These are phyloP conservation scores for Fusarium nisikadoi DNA, from an alignment of 2,329 filamentous ascomycete species.

Conservation along the genomic window DNA sequence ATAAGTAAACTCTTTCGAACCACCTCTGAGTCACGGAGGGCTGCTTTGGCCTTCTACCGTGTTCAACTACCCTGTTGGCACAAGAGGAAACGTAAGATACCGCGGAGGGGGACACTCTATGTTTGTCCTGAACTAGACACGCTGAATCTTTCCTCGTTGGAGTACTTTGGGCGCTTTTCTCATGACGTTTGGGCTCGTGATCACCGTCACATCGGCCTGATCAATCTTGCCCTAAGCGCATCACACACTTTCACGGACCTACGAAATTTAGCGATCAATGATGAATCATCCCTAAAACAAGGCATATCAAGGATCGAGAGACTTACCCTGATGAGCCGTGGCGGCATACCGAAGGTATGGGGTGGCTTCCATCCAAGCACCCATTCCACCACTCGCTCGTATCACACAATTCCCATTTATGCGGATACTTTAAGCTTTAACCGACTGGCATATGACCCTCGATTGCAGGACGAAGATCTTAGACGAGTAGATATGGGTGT, in stretches of 20 bases:
- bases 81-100: not conserved
- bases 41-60: not conserved
- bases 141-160: accelerated
- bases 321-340: not conserved
- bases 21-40: not conserved
- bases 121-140: constrained; percentile 7
- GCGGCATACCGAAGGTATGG: too few relatives aligned
- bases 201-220: not conserved
- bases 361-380: too few relatives aligned
- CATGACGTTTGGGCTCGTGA: not conserved
- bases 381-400: too few relatives aligned
- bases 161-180: not conserved
- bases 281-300: accelerated
- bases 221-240: not conserved
- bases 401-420: not conserved
- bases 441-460: not conserved
- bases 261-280: too few relatives aligned
- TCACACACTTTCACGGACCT: too few relatives aligned
- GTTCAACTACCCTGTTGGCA: constrained; percentile 3
- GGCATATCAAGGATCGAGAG: not conserved
- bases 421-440: not conserved
- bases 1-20: constrained; percentile 1
- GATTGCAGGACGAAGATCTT: not conserved
- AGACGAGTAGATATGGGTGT: not conserved
- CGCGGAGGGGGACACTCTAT: not conserved